phyloP scores from a whole-genome alignment of 2,329 filamentous ascomycete species.

The Pezicula radicicola region DNA sequence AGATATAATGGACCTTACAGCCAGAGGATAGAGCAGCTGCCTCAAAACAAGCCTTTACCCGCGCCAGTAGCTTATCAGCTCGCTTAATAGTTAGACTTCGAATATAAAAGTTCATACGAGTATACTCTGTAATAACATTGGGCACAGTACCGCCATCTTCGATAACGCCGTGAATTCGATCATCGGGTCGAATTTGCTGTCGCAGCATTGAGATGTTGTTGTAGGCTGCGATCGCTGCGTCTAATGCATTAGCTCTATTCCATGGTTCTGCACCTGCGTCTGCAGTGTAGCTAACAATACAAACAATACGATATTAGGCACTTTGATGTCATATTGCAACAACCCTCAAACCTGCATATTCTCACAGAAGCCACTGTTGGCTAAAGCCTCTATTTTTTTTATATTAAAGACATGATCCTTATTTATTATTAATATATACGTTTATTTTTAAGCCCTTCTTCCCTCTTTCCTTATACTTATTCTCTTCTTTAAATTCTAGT shows the following conservation, averaged over 20 bases:
- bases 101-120: neutral
- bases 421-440: too few species aligned
- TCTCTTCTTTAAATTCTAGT: too few species aligned
- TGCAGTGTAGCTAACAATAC: constrained; percentile 12
- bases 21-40: constrained; percentile 5
- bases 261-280: constrained; percentile 31
- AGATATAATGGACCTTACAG: constrained; percentile 3
- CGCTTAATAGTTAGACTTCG: constrained; percentile 1
- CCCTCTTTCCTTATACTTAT: too few species aligned
- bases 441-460: too few species aligned
- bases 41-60: constrained; percentile 8
- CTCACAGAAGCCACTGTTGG: too few species aligned
- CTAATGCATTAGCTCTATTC: constrained; percentile 36
- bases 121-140: neutral
- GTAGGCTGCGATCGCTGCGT: constrained; percentile 34
- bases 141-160: neutral
- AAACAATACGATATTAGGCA: too few species aligned
- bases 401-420: too few species aligned
- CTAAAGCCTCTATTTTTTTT: too few species aligned
- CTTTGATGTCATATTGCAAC: too few species aligned
- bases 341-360: too few species aligned
- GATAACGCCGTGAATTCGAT: constrained; percentile 30
- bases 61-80: neutral
- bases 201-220: constrained; percentile 28
- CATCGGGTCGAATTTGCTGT: constrained; percentile 24